A percentile compares a stretch with the other conserved stretches of the same genome.
Conservation (phyloP, 208 protist genomes). For the Angomonas ambiguus region DNA sequence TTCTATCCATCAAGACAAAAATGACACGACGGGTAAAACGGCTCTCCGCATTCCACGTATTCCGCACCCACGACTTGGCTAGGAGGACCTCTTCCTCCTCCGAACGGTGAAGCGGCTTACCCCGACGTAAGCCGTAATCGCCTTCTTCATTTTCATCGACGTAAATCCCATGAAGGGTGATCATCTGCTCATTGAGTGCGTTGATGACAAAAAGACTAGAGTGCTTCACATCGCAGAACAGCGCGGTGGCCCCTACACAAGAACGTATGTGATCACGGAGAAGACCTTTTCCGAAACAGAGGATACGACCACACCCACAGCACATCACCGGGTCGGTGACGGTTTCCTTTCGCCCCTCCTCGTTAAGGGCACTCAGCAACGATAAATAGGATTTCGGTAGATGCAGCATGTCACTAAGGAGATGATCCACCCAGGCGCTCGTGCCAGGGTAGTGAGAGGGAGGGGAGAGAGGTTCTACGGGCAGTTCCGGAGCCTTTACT, state of each 20-base stretch:
- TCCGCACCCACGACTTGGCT: conserved; percentile 59
- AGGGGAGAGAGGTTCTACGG: conserved; percentile 6
- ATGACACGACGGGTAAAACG: not conserved
- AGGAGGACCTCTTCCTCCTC: conserved; percentile 22
- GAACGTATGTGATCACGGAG: conserved; percentile 43
- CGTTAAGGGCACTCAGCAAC: conserved; percentile 28
- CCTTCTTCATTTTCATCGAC: conserved; percentile 60
- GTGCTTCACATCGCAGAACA: conserved; percentile 39
- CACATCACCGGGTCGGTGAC: conserved; percentile 49
- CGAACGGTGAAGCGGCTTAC: conserved; percentile 27
- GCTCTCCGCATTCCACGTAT: conserved; percentile 44
- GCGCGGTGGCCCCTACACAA: conserved; percentile 49
- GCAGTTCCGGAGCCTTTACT: not conserved
- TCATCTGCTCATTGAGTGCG: conserved; percentile 27
- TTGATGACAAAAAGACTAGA: conserved; percentile 44
- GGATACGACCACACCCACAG: conserved; percentile 41
- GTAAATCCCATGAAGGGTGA: conserved; percentile 41
- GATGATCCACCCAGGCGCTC: conserved; percentile 22
- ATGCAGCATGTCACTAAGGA: conserved; percentile 46
- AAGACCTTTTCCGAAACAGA: conserved; percentile 26
- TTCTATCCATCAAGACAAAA: not conserved
- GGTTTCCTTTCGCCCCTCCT: conserved; percentile 14
- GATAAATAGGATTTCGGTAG: conserved; percentile 30
- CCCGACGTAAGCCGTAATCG: conserved; percentile 24
- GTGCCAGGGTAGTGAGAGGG: conserved; percentile 14